Conservation (phyloP, 164 flowering plant species). For the Cinnamomum micranthum region DNA sequence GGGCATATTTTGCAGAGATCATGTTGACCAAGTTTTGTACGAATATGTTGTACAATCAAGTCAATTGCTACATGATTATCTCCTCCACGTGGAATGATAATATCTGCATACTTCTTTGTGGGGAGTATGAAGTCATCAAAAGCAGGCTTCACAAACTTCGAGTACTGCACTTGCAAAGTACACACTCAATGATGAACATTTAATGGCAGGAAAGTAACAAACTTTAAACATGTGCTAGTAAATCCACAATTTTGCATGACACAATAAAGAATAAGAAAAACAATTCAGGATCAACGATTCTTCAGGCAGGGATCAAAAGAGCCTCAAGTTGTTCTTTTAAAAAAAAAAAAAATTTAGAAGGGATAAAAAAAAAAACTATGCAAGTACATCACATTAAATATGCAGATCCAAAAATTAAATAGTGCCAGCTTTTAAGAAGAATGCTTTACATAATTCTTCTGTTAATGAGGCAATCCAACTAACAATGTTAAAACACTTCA, state of each 20-base stretch:
- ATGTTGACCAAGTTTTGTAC: conserved; percentile 96
- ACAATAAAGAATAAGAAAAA: too few species aligned
- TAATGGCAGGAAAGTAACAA: neutral
- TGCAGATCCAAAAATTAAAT: neutral
- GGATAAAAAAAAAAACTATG: neutral
- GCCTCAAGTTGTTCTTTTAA: neutral
- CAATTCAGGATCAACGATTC: neutral
- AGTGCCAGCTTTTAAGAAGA: neutral
- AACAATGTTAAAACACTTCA: neutral
- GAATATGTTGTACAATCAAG: conserved; percentile 95
- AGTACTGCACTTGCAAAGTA: conserved; percentile 59
- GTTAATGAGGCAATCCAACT: neutral
- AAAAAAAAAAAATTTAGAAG: too few species aligned
- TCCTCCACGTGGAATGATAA: conserved; percentile 97
- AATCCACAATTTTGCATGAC: too few species aligned
- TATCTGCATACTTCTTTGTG: conserved; percentile 95
- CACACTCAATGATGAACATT: conserved; percentile 2
- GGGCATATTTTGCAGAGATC: conserved; percentile 98
- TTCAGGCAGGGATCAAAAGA: neutral
- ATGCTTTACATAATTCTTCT: neutral
- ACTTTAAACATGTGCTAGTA: neutral
- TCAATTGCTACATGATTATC: conserved; percentile 98
- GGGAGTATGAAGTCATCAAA: conserved; percentile 99
- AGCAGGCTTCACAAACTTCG: conserved; percentile 98
- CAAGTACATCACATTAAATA: neutral